Conservation (phyloP, 1,284 basidiomycete genomes). For the Garcileccinum viscosum region DNA sequence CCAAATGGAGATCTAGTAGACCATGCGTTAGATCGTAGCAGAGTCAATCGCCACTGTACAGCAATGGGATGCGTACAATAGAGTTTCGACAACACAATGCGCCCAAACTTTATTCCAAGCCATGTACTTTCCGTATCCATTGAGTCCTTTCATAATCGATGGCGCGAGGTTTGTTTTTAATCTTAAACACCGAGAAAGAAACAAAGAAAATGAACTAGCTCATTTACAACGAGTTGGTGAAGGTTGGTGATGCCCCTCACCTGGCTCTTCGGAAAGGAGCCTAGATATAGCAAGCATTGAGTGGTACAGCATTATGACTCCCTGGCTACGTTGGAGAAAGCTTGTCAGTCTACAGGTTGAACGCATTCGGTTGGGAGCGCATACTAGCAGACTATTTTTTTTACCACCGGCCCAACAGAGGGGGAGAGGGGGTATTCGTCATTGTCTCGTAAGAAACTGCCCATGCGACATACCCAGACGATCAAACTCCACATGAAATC, state of each 20-base stretch:
- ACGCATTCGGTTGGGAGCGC: neutral
- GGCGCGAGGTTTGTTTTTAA: neutral
- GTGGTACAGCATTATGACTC: neutral
- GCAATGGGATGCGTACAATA: neutral
- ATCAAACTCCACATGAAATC: slow-evolving; percentile 6
- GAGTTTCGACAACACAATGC: neutral
- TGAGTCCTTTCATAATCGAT: neutral
- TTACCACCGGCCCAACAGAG: slow-evolving; percentile 1
- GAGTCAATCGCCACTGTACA: neutral
- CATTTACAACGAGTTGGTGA: neutral
- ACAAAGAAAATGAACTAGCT: neutral
- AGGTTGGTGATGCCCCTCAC: neutral
- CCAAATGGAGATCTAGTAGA: neutral
- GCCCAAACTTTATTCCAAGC: neutral
- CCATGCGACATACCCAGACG: slow-evolving; percentile 22
- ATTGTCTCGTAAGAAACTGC: slow-evolving; percentile 13
- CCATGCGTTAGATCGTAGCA: neutral
- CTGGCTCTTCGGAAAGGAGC: neutral
- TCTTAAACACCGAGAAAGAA: neutral
- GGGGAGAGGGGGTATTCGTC: neutral
- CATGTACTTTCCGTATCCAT: neutral
- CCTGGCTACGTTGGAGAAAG: neutral
- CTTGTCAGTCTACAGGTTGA: neutral
- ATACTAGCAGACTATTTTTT: neutral
- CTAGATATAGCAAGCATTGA: neutral